phyloP scores from a whole-genome alignment of 179 eudicot genomes.

The Carnegiea gigantea region DNA sequence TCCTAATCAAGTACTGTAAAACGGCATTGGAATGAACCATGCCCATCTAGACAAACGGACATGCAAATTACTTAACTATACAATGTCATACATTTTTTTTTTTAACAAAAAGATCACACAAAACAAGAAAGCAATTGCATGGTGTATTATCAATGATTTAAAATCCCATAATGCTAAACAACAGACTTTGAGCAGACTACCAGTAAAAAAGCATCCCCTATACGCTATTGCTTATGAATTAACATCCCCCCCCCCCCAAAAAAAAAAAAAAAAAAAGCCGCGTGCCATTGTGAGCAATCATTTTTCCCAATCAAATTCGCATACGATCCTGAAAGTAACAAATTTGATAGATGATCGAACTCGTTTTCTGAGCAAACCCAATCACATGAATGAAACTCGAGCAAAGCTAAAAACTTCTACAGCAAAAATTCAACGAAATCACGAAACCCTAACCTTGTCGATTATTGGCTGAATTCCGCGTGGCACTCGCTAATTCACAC shows the following conservation, averaged over 20 bases:
- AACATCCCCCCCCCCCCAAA: neutral
- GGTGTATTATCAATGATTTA: neutral
- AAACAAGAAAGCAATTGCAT: neutral
- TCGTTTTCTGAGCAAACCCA: neutral
- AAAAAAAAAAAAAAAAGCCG: neutral
- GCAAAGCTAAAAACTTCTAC: neutral
- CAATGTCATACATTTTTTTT: neutral
- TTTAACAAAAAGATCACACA: neutral
- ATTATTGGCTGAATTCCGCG: neutral
- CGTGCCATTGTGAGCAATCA: too few species aligned
- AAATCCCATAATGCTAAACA: neutral
- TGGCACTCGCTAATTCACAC: neutral
- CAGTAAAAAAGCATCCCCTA: too few species aligned
- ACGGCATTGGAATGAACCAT: neutral
- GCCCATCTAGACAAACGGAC: neutral
- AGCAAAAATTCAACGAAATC: neutral
- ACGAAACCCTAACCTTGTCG: neutral
- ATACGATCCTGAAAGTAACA: too few species aligned
- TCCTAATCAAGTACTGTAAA: neutral
- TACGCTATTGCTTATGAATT: too few species aligned
- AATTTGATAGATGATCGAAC: neutral
- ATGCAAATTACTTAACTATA: neutral
- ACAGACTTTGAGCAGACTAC: too few species aligned
- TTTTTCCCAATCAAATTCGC: too few species aligned
- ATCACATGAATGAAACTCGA: neutral